Conservation (phyloP, 208 protist species). For the Leishmania lainsoni region DNA sequence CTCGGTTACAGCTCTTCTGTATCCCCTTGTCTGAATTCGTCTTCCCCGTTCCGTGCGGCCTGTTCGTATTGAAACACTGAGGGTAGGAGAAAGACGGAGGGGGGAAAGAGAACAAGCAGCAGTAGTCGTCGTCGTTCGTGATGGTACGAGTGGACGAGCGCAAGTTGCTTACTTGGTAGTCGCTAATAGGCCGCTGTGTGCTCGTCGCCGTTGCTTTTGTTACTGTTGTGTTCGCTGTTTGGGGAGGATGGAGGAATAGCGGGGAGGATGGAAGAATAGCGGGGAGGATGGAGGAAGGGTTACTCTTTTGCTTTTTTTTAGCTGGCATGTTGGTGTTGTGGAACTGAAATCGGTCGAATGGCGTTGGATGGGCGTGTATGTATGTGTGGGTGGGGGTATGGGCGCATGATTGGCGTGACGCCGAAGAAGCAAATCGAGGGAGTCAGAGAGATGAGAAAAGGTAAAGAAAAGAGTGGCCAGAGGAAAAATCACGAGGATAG, state of each 20-base stretch:
- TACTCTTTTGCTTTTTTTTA: neutral
- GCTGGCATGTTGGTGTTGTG: neutral
- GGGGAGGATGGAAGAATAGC: neutral
- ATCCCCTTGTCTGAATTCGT: neutral
- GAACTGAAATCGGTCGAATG: neutral
- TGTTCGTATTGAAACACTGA: neutral
- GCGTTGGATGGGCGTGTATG: neutral
- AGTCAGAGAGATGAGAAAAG: neutral
- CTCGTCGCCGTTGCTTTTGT: neutral
- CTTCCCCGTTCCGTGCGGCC: neutral
- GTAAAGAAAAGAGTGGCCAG: neutral
- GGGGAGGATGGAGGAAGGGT: too few species aligned
- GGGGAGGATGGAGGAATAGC: neutral
- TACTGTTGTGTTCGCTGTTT: slow-evolving; percentile 1
- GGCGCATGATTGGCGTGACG: neutral
- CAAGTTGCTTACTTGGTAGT: neutral
- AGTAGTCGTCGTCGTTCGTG: neutral
- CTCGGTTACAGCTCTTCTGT: neutral
- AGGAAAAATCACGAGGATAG: neutral
- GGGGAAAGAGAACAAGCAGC: neutral
- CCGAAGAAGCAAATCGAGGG: neutral
- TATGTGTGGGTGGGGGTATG: neutral
- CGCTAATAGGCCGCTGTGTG: neutral
- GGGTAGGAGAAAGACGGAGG: neutral
- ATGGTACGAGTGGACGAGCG: neutral